Conservation (phyloP, 345 rosid species). For the Corchorus capsularis region DNA sequence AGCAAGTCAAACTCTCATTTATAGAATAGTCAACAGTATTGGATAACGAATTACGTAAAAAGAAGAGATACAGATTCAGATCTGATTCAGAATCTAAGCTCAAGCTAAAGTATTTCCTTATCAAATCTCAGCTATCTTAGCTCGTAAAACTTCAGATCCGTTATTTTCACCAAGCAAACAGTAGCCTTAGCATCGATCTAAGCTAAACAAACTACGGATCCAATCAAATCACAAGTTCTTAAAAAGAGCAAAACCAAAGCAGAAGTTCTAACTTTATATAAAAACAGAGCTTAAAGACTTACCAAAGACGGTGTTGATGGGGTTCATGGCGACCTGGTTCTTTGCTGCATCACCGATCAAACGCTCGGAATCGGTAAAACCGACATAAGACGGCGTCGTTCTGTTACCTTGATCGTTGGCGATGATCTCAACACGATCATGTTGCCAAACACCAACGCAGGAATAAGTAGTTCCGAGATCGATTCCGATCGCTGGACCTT, state of each 20-base stretch:
- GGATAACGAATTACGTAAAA: not conserved
- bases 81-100: not conserved
- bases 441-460: constrained; percentile 82
- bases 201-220: constrained; percentile 23
- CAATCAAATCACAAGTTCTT: constrained; percentile 18
- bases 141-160: not conserved
- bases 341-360: constrained; percentile 79
- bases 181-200: not conserved
- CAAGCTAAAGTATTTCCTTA: not conserved
- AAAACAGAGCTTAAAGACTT: constrained; percentile 22
- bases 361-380: constrained; percentile 67
- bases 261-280: not conserved
- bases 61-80: not conserved
- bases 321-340: constrained; percentile 88
- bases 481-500: constrained; percentile 78
- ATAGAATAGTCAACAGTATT: not conserved
- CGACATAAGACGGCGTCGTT: constrained; percentile 74
- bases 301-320: constrained; percentile 70
- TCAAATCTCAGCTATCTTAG: not conserved
- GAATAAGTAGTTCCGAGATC: constrained; percentile 77
- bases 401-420: constrained; percentile 78
- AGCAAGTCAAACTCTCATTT: not conserved
- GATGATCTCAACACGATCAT: constrained; percentile 78
- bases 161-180: not conserved
- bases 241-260: not conserved